Base-by-base conservation (phyloP, 2,329 filamentous ascomycete species). In the Talaromyces sp. region DNA sequence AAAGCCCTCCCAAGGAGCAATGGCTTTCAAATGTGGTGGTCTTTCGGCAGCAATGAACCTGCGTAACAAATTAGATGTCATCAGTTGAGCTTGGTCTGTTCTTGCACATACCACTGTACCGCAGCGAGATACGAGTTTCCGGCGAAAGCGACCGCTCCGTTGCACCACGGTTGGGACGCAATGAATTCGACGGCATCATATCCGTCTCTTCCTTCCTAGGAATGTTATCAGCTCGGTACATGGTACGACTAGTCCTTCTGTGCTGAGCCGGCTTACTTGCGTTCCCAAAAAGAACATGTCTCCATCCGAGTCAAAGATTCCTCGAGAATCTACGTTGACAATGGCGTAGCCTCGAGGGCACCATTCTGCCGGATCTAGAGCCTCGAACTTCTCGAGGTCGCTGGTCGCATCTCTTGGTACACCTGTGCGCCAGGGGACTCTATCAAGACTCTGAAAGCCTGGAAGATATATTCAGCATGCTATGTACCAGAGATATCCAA, bases 321-420 rank as follows among this genome's bases (percentile, higher is more conserved):
- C 70, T n/a, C 70, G 62, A 48, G 69, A 57, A 59, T 73, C 70
- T 14, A 69, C 62, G 56, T 71, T 70, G 14, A 72, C 66, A 27
- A 72, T 60, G 8, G 66, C 68, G 56, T 72, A 73, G 3, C 69
- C 69, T 38, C 64, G 62, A 1, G 65, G 58, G 31, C 65, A 66
- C 69, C 70, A 73, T 26, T 67, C 64, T 8, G 67, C 70, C 17
- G 70, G 69, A 61, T 72, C 69, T 2, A 66, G 68, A 1, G 66
- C 70, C 58, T 72, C 70, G 24, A 67, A 72, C 61, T 69, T 72
- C 46, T 72, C 66, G 17, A 68, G 61, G 19, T 60, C 63, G 43
- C 58, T 61, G 19, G 64, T 62, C 53, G 43, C 27, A 43, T 57
- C 52, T 51, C 59, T 43, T 9, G 62, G 54, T 41, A 63, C 21